Percentiles rank a stretch among this genome's conserved stretches.
phyloP scores from a whole-genome alignment of 2,329 filamentous ascomycete genomes.

The Sclerotiophoma versabilis region DNA sequence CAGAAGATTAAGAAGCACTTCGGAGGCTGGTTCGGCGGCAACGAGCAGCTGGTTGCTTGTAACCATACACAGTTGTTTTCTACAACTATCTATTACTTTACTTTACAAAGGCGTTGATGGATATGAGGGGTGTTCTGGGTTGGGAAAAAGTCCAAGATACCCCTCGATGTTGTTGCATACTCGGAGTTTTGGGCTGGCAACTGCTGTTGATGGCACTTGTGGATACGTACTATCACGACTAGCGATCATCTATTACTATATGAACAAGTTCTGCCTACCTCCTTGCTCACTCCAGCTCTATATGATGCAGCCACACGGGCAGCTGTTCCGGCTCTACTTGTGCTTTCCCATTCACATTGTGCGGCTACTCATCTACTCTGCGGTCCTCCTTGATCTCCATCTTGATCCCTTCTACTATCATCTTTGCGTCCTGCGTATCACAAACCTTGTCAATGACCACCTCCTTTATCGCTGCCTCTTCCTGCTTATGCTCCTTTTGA shows the following conservation, averaged over 20 bases:
- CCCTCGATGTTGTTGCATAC: conserved; percentile 8
- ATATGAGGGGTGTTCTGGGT: conserved; percentile 14
- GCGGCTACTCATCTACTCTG: too few species aligned
- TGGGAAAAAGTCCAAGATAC: conserved; percentile 24
- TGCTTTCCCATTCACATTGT: too few species aligned
- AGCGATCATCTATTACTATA: background rate
- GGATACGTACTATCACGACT: background rate
- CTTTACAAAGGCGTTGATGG: conserved; percentile 6
- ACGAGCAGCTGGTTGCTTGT: background rate
- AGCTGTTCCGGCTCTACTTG: too few species aligned
- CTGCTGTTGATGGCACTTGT: background rate
- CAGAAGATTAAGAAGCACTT: too few species aligned
- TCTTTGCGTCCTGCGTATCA: background rate
- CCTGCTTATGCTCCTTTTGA: too few species aligned
- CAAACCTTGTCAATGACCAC: background rate
- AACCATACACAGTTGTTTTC: background rate
- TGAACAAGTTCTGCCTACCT: background rate
- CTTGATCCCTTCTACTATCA: background rate
- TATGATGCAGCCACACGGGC: background rate
- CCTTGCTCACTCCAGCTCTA: background rate
- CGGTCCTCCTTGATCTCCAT: too few species aligned
- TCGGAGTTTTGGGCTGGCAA: conserved; percentile 4
- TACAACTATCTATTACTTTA: background rate
- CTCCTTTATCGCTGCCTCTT: too few species aligned
- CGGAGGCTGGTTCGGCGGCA: too few species aligned